Evolutionary conservation across 2,329 filamentous ascomycete species (phyloP), one percentile per base, ranked within the genome.

Genomic region (Magnaporthiopsis incrustans): DNA sequence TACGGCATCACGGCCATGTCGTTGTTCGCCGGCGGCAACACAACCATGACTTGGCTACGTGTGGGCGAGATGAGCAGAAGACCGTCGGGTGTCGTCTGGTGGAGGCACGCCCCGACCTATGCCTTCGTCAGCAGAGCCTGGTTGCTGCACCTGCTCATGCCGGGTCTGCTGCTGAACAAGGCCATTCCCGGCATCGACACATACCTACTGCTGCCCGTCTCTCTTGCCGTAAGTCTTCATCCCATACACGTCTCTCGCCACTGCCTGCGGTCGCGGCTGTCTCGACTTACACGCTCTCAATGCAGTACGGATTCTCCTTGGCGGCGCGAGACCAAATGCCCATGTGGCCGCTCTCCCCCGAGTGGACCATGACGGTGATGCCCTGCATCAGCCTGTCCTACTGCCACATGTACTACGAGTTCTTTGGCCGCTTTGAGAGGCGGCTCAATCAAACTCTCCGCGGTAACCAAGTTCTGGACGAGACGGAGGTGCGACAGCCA

Each of bases 341-440:
- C 26, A 70, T 72, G 18, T 86, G 83, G 83, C 83, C 84, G 0
- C 83, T 82, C 0, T 81, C 82, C 0, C 79, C 82, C 0, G 76
- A 78, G 56, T 79, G 82, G 65, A 80, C 78, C n/a, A 71, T 85
- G 62, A 75, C 79, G 1, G 66, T 81, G 3, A 79, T 84, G 66
- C 84, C 84, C 0, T 78, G 70, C 38, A 61, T 78, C 60, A 76
- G 75, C 65, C 68, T 77, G 12, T 67, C 71, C n/a, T 81, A 80
- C 66, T 70, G 78, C 58, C 70, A 79, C 57, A 67, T 79, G 11
- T 84, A 86, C 70, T 75, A 76, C 66, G 75, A 77, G 61, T 70
- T 84, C 30, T 77, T 82, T 33, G 75, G 77, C 11, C 73, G 74
- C 1, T 76, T 82, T 32, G 82, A 86, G 69, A 74, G 73, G 57